These are phyloP conservation scores for Apiotrichum sp. DNA, from an alignment of 1,284 basidiomycete genomes.

Conservation along the genomic window DNA sequence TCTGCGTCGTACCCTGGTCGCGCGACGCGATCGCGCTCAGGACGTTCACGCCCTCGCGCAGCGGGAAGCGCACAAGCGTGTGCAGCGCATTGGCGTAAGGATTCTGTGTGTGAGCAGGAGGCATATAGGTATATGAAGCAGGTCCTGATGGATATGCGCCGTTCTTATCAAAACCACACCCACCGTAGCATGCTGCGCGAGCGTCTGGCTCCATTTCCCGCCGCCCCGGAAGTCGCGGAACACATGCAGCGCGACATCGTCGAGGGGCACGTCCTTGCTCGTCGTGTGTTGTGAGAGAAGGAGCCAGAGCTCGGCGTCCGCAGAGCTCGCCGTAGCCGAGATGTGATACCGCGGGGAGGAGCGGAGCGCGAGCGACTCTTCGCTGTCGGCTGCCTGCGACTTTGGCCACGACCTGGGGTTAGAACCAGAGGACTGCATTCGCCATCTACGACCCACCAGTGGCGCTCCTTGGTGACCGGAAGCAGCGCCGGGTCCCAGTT, in stretches of 20 bases:
- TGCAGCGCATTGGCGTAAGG: slow-evolving; percentile 71
- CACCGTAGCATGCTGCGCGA: slow-evolving; percentile 11
- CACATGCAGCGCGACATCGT: slow-evolving; percentile 68
- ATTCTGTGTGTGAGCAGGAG: slow-evolving; percentile 7
- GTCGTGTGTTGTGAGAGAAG: slow-evolving; percentile 70
- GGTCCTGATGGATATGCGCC: no score
- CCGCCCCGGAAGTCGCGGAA: slow-evolving; percentile 34
- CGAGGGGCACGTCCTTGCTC: slow-evolving; percentile 53
- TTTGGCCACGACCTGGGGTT: slow-evolving; percentile 54
- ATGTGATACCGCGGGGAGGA: slow-evolving; percentile 25
- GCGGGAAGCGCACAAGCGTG: slow-evolving; percentile 52
- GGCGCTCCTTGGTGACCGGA: slow-evolving; percentile 53
- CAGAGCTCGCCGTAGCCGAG: slow-evolving; percentile 10
- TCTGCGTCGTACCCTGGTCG: slow-evolving; percentile 33
- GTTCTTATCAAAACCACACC: not conserved
- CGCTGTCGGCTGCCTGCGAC: slow-evolving; percentile 9
- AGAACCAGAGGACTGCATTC: not conserved
- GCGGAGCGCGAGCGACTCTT: not conserved
- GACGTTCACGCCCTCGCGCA: slow-evolving; percentile 20
- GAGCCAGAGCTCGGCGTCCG: slow-evolving; percentile 59
- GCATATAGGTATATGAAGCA: not conserved
- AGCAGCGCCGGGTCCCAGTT: slow-evolving; percentile 79
- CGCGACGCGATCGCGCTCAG: slow-evolving; percentile 31
- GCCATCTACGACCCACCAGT: slow-evolving; percentile 55
- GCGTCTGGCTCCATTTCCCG: not conserved